Percentiles rank a stretch among this genome's conserved stretches.
Evolutionary conservation across 129 eudicot genomes (phyloP).

Genomic region (Pittosporum tobira): DNA sequence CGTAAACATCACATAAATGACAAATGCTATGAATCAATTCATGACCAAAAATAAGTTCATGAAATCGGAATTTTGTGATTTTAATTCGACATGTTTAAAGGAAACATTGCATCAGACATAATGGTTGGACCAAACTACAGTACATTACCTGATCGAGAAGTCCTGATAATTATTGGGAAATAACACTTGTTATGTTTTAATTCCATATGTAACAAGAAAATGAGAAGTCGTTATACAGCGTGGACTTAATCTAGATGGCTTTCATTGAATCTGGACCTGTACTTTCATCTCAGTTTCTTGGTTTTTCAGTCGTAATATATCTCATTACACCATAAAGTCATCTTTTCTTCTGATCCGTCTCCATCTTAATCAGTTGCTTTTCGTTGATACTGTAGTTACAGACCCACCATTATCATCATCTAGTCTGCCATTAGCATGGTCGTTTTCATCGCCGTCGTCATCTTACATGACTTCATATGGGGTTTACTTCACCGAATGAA

Average conservation of each 20-base stretch:
- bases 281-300: constrained; percentile 1
- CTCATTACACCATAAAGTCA: neutral
- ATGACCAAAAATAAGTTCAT: neutral
- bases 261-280: constrained; percentile 26
- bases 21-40: neutral
- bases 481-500: no score
- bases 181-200: neutral
- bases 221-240: constrained; percentile 1
- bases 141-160: neutral
- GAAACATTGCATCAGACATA: constrained; percentile 3
- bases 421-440: neutral
- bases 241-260: constrained; percentile 9
- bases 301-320: neutral
- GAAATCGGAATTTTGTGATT: neutral
- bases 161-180: neutral
- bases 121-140: constrained; percentile 1
- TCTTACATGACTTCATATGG: no score
- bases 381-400: neutral
- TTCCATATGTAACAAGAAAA: neutral
- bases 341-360: neutral
- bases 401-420: neutral
- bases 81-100: neutral
- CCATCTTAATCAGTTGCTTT: neutral
- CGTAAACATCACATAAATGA: neutral
- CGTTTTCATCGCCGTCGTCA: neutral